Evolutionary conservation across 2,329 filamentous ascomycete genomes (phyloP).

Genomic region (Zarea fungicola): DNA sequence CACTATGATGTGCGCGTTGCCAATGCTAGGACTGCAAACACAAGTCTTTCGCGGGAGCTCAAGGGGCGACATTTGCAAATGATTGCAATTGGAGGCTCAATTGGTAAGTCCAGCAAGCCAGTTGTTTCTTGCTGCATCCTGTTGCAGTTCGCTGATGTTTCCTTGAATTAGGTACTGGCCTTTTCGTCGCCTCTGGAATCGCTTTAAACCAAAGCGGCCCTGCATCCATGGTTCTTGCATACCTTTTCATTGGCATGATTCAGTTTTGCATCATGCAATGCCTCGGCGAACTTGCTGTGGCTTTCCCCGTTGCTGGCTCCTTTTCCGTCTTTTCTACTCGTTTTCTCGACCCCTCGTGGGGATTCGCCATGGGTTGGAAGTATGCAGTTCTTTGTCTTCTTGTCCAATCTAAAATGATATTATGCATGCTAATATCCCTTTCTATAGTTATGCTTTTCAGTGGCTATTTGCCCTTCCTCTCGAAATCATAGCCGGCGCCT

Average conservation of each 20-base stretch:
- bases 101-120: slow-evolving; percentile 56
- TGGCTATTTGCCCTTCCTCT: slow-evolving; percentile 74
- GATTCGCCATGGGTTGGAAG: slow-evolving; percentile 89
- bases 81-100: slow-evolving; percentile 85
- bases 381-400: slow-evolving; percentile 32
- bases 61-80: slow-evolving; percentile 80
- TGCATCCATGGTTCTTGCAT: slow-evolving; percentile 65
- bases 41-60: slow-evolving; percentile 63
- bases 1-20: slow-evolving; percentile 45
- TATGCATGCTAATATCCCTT: background rate
- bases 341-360: slow-evolving; percentile 82
- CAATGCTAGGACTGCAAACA: slow-evolving; percentile 64
- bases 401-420: background rate
- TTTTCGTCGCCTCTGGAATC: slow-evolving; percentile 71
- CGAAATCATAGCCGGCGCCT: slow-evolving; percentile 73
- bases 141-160: too few relatives aligned
- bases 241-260: slow-evolving; percentile 69
- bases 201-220: slow-evolving; percentile 66
- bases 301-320: slow-evolving; percentile 78
- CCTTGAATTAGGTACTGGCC: slow-evolving; percentile 55
- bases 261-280: slow-evolving; percentile 81
- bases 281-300: slow-evolving; percentile 75
- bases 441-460: slow-evolving; percentile 65
- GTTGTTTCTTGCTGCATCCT: too few relatives aligned
- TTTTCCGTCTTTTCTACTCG: slow-evolving; percentile 81